Evolutionary conservation across 129 eudicot species (phyloP).

Genomic region (Heracleum sosnowskyi): DNA sequence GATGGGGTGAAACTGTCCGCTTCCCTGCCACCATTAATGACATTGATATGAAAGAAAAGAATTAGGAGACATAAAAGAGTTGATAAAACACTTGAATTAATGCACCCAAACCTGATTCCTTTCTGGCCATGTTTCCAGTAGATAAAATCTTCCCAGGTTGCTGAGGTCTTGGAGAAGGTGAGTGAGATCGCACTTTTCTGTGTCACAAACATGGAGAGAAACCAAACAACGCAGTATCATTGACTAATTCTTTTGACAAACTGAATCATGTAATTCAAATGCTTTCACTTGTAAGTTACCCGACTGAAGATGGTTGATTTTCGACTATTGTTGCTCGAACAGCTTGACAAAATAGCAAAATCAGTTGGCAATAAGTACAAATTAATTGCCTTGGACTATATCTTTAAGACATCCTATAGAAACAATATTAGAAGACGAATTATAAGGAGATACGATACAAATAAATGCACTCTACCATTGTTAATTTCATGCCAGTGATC

Average conservation of each 20-base stretch:
- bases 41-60: neutral
- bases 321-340: constrained; percentile 52
- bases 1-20: constrained; percentile 65
- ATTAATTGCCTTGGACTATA: neutral
- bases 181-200: constrained; percentile 69
- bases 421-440: neutral
- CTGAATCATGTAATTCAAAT: neutral
- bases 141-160: constrained; percentile 43
- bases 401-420: neutral
- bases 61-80: neutral
- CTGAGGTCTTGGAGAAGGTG: constrained; percentile 48
- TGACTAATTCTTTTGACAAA: neutral
- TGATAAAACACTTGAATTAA: neutral
- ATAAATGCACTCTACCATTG: constrained; percentile 32
- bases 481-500: constrained; percentile 54
- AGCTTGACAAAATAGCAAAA: constrained; percentile 17
- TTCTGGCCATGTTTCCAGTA: constrained; percentile 29
- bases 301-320: constrained; percentile 37
- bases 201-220: constrained; percentile 8
- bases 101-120: constrained; percentile 43
- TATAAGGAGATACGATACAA: neutral
- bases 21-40: constrained; percentile 36
- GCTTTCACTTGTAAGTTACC: constrained; percentile 29
- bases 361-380: constrained; percentile 4
- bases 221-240: constrained; percentile 1